phyloP scores from a whole-genome alignment of 2,329 filamentous ascomycete genomes.

The Blastomyces parvus region DNA sequence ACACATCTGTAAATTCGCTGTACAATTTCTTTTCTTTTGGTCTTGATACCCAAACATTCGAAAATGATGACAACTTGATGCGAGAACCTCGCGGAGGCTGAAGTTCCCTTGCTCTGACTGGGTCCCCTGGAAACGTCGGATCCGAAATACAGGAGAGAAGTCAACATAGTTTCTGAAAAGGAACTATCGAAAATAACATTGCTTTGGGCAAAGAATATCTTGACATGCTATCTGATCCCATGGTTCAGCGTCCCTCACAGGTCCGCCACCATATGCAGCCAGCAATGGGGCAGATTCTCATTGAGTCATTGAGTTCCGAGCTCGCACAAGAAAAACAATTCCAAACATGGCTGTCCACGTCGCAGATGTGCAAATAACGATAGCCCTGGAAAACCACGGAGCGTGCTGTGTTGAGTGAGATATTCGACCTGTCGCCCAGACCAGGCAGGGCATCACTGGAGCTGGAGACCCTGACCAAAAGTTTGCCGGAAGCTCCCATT shows the following conservation, averaged over 20 bases:
- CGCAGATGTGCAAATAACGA: neutral
- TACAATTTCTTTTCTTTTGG: neutral
- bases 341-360: neutral
- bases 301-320: neutral
- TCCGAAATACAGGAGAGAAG: neutral
- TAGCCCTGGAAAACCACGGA: neutral
- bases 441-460: neutral
- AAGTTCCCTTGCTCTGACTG: neutral
- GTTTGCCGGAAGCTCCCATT: neutral
- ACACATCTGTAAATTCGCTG: slow-evolving; percentile 1
- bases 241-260: neutral
- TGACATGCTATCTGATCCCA: neutral
- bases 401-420: neutral
- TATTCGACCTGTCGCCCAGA: neutral
- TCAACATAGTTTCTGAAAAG: neutral
- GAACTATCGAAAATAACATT: slow-evolving; percentile 1
- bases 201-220: neutral
- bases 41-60: neutral
- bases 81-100: neutral
- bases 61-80: neutral
- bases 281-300: neutral
- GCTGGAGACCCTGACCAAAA: neutral
- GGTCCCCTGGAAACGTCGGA: neutral
- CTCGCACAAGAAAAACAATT: neutral
- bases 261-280: neutral